phyloP scores from a whole-genome alignment of 1,139 yeast species.

The Taphrina pruni region DNA sequence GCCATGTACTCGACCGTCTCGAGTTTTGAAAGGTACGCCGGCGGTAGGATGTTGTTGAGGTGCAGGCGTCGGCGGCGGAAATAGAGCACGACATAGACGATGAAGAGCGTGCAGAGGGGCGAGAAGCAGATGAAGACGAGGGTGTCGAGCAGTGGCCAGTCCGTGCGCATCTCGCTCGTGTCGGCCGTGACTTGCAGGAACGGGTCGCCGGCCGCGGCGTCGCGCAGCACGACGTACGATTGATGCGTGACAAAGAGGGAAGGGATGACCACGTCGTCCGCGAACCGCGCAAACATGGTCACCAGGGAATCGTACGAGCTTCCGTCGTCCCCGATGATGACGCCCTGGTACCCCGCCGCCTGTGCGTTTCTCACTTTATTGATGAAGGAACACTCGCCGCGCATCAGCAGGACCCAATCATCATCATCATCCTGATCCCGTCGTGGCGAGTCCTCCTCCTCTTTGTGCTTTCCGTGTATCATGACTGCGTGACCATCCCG shows the following conservation, averaged over 20 bases:
- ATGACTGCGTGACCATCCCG: not conserved
- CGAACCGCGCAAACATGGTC: slow-evolving; percentile 52
- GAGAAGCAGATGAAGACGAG: slow-evolving; percentile 54
- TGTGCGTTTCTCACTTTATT: slow-evolving; percentile 54
- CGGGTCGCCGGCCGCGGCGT: not conserved
- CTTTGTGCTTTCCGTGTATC: not conserved
- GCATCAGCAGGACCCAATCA: slow-evolving; percentile 51
- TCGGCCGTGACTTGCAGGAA: slow-evolving; percentile 6
- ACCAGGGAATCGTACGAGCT: slow-evolving; percentile 50
- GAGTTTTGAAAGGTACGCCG: slow-evolving; percentile 27
- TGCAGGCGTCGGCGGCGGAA: slow-evolving; percentile 50
- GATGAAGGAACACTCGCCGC: slow-evolving; percentile 55
- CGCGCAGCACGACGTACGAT: slow-evolving; percentile 50
- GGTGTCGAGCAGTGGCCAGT: slow-evolving; percentile 52
- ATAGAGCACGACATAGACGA: slow-evolving; percentile 53
- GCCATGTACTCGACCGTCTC: slow-evolving; percentile 32
- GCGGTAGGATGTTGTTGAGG: slow-evolving; percentile 28
- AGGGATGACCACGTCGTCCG: slow-evolving; percentile 52
- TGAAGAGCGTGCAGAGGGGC: slow-evolving; percentile 54
- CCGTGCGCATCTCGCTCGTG: slow-evolving; percentile 43
- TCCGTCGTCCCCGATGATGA: slow-evolving; percentile 54
- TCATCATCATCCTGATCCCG: not conserved
- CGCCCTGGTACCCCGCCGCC: slow-evolving; percentile 55
- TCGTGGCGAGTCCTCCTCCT: not conserved
- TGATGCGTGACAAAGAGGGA: slow-evolving; percentile 53